Evolutionary conservation across 345 rosid species (phyloP).

Genomic region (Xanthoceras sorbifolium): DNA sequence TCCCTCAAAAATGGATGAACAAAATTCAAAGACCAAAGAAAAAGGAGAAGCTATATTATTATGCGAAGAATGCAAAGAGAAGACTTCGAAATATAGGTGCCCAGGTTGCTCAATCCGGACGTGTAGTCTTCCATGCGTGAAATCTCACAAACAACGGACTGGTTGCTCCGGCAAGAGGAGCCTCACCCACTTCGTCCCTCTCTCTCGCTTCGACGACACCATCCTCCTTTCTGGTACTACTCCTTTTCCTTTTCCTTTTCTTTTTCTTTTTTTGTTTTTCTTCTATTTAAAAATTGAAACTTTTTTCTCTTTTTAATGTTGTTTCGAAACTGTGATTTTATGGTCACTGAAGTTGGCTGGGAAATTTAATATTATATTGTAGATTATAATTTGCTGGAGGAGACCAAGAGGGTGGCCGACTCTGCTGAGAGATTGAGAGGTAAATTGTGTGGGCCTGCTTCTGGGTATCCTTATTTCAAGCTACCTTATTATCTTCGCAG

Average conservation of each 20-base stretch:
- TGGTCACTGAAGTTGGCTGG: neutral
- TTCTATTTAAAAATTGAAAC: too few relatives aligned
- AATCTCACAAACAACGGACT: conserved; percentile 79
- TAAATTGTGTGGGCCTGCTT: conserved; percentile 33
- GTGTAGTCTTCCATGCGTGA: conserved; percentile 78
- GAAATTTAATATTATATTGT: neutral
- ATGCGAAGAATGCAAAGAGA: conserved; percentile 69
- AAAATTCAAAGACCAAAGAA: neutral
- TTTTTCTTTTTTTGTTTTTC: too few relatives aligned
- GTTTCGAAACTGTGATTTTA: neutral
- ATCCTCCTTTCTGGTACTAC: conserved; percentile 73
- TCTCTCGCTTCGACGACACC: conserved; percentile 66
- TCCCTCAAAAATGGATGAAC: conserved; percentile 18
- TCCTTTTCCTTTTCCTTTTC: neutral
- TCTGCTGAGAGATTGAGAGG: conserved; percentile 64
- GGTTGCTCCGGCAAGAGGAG: conserved; percentile 72
- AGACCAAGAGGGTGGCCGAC: conserved; percentile 75
- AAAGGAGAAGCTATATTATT: neutral
- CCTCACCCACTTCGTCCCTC: conserved; percentile 54
- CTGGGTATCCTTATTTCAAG: conserved; percentile 28
- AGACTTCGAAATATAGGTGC: conserved; percentile 72
- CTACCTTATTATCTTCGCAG: conserved; percentile 38
- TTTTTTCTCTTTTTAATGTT: neutral
- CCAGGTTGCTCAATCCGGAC: conserved; percentile 83
- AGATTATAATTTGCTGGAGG: conserved; percentile 90